Conservation (phyloP, 495 filamentous ascomycete species). For the Sordaria brevicollis region DNA sequence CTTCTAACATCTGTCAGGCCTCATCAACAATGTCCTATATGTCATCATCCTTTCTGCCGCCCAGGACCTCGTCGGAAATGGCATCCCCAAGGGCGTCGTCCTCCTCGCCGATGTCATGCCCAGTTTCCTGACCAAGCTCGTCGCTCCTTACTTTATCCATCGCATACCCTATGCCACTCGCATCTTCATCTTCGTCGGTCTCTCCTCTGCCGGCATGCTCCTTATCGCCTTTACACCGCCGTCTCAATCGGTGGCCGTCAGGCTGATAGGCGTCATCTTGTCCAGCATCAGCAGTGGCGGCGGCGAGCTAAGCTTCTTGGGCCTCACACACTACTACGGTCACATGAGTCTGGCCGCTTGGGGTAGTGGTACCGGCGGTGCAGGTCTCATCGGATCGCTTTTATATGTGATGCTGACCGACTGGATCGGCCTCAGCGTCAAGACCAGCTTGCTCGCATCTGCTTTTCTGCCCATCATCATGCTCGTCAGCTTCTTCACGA, state of each 20-base stretch:
- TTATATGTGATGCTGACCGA: constrained; percentile 78
- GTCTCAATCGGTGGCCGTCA: constrained; percentile 52
- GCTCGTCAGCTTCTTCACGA: constrained; percentile 71
- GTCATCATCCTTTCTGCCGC: constrained; percentile 95
- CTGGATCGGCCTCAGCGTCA: constrained; percentile 60
- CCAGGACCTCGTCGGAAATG: constrained; percentile 77
- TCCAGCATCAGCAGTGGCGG: constrained; percentile 74
- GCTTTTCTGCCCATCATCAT: constrained; percentile 73
- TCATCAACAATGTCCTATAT: constrained; percentile 97
- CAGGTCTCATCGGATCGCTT: constrained; percentile 77
- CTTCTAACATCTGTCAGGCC: constrained; percentile 43
- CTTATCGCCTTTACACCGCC: constrained; percentile 68
- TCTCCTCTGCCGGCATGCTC: constrained; percentile 78
- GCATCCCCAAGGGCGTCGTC: constrained; percentile 81
- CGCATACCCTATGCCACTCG: constrained; percentile 67
- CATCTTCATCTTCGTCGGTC: constrained; percentile 56
- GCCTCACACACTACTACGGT: constrained; percentile 88
- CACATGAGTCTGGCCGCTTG: constrained; percentile 83
- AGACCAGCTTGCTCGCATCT: constrained; percentile 59
- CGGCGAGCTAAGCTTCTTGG: constrained; percentile 83
- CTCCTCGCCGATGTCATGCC: constrained; percentile 89
- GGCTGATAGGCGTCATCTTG: constrained; percentile 75
- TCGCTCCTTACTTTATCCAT: constrained; percentile 90
- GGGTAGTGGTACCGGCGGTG: constrained; percentile 87
- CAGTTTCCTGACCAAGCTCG: constrained; percentile 76